Base-by-base conservation (phyloP, 2,329 filamentous ascomycete genomes). In the Phialophora expanda region DNA sequence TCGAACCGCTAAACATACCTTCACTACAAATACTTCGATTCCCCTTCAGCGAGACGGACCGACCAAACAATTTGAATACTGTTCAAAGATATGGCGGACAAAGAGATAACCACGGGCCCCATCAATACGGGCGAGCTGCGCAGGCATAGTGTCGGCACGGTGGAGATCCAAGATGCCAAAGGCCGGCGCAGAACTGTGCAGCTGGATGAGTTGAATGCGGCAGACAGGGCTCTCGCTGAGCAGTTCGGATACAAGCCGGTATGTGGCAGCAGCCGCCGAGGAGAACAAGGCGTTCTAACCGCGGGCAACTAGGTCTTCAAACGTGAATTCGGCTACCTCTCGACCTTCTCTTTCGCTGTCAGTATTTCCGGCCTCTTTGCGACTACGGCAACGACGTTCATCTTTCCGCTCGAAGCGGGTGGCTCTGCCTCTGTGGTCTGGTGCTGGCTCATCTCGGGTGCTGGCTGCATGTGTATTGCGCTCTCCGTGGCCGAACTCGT, bases 331-430 rank as follows among this genome's bases (percentile, higher is more conserved):
- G 81, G 81, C 63, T 85, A 85, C 62, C 76, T 84, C 14, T 86
- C 85, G 68, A 85, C 84, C 68, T 86, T 88, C 75, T 87, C 84
- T 61, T 88, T 87, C 71, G 85, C 85, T 58, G 82, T 87, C 71
- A 83, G 80, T 71, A 85, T 87, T 70, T 82, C 79, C 56, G 85
- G 84, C 51, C 78, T 86, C 22, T 86, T 85, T 71, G 80, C 84
- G 30, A 86, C 84, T 8, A 80, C 84, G 66, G 81, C 83, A 70
- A 86, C 85, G 3, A 87, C 85, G 34, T 84, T 85, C 71, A 78
- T 77, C 12, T 85, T 83, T 70, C 84, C 85, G 1, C 77, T 87
- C 28, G 75, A 77, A 51, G 84, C 84, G 14, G 84, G 84, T 66
- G 85, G 85, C 58, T 78, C 82, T 41, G 81, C 84, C 26, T 80